Percentiles rank a stretch among this genome's conserved stretches.
Conservation (phyloP, 768 basidiomycete species). For the Lentinus tigrinus region DNA sequence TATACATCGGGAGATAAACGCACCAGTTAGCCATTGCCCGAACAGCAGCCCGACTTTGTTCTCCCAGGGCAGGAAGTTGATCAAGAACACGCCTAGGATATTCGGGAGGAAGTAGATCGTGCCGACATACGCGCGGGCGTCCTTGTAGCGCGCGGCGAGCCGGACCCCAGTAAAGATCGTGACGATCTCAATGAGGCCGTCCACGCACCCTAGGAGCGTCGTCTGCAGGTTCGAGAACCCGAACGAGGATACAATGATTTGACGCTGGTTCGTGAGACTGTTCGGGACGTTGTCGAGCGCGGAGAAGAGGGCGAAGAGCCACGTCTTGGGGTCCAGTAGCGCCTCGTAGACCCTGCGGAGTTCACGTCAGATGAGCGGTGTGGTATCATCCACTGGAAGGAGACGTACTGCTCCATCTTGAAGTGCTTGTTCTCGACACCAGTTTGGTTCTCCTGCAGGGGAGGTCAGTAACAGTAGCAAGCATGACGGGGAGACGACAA, state of each 20-base stretch:
- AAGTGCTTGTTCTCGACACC: slow-evolving; percentile 82
- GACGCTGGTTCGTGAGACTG: slow-evolving; percentile 63
- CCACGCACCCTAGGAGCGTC: slow-evolving; percentile 67
- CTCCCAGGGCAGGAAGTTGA: slow-evolving; percentile 64
- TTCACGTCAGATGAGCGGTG: not conserved
- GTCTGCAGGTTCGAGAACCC: slow-evolving; percentile 66
- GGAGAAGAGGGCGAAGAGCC: slow-evolving; percentile 72
- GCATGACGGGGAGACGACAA: not conserved
- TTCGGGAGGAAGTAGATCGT: slow-evolving; percentile 65
- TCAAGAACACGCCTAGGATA: slow-evolving; percentile 57
- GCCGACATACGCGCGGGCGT: slow-evolving; percentile 64
- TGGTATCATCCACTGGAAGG: too few species aligned
- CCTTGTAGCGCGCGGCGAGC: slow-evolving; percentile 52
- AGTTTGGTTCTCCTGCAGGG: slow-evolving; percentile 63
- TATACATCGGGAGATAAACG: not conserved
- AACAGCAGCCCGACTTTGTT: slow-evolving; percentile 67
- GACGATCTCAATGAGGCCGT: slow-evolving; percentile 62
- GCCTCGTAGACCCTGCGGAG: slow-evolving; percentile 62
- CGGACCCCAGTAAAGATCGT: slow-evolving; percentile 68
- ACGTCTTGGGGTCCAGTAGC: slow-evolving; percentile 67
- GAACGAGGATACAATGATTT: slow-evolving; percentile 64
- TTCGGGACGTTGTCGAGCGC: slow-evolving; percentile 63
- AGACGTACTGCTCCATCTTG: slow-evolving; percentile 72
- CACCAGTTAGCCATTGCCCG: slow-evolving; percentile 53
- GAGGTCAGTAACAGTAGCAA: not conserved